Base-by-base conservation (phyloP, 257 asterid genomes). In the Solanum ossicruentum region DNA sequence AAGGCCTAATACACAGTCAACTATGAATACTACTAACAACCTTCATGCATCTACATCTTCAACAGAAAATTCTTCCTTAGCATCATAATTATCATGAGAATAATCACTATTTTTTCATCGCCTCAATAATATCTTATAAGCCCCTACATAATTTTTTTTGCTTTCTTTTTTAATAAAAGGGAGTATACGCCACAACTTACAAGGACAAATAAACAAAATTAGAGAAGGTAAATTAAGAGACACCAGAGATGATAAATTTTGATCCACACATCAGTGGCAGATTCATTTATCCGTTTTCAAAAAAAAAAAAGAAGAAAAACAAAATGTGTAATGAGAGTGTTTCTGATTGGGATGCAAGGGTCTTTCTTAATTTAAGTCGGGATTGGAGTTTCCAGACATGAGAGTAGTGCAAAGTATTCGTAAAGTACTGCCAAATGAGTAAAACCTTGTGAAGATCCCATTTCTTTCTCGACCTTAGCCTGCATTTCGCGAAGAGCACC, bases 401-500 rank as follows among this genome's bases (percentile, higher is more conserved):
- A 21, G 58, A 72, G 39, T 71, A 71, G 61, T 21, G 56, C 47
- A 67, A 17, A 80, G 36, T 20, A 15, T 36, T 20, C 1, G 55
- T 21, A 63, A 45, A 56, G 55, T 69, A 78, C 28, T 78, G 82
- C 65, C 82, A 78, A 78, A 78, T 54, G 86, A 75, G 77, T 79
- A 47, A 82, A 52, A 94, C 98, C 98, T 92, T 90, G 92, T 82
- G 85, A 88, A 10, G 89, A 87, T 26, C 89, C 92, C 94, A 92
- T 92, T 86, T 93, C 97, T 85, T 94, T 93, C 93, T 93, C 94
- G 45, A 91, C 94, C 89, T 92, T 93, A 41, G 93, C 93, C 87
- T 93, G 95, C 95, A 93, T 92, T 87, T 91, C 97, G 67, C 98
- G 95, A 80, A 95, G 95, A n/a, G 96, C 97, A 0, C 92, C 92